Evolutionary conservation across 2,329 filamentous ascomycete genomes (phyloP), one percentile per base, ranked within the genome.

Genomic region (Cladosporium sp.): DNA sequence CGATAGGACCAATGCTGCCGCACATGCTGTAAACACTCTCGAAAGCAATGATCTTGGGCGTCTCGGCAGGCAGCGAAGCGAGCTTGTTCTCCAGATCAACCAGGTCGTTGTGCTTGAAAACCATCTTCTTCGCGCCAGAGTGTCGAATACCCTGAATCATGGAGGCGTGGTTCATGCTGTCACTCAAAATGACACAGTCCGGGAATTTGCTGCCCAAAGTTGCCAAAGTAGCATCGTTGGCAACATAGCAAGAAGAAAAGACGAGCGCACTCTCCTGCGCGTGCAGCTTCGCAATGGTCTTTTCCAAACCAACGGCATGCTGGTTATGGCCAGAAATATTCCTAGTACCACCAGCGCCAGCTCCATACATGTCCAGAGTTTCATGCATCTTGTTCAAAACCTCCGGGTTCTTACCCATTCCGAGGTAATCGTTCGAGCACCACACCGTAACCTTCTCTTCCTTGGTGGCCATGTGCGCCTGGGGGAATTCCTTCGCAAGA

Each of bases 11-110:
- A 76, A 99, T 92, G 18, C 93, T 97, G 69, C 95, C 95, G 77
- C 95, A 99, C 95, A 99, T 99, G 83, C 93, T 97, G 82, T 99
- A 99, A 3, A 99, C 95, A 33, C 93, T 97, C 81, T 99, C 95
- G 70, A 98, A 99, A 2, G 95, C 95, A 70, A 99, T 99, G 71
- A 99, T 97, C 84, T 99, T 99, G 66, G 95, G 95, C 40, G 91
- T 87, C 67, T 95, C 86, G 0, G 91, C 81, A 0, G 94, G 93
- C 50, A 99, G 85, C 14, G 93, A 91, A 2, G 93, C 93, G 70
- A 99, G 84, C 81, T 99, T 98, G 60, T 88, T 88, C 82, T 99
- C 95, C 18, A 99, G 84, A 74, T 99, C 95, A 50, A 85, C 88
- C n/a, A 98, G 80, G 74, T 99, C 93, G 75, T 99, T 99, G 82